These are phyloP conservation scores for Bothriochloa decipiens DNA, from an alignment of 176 grass and related monocot species.

Conservation along the genomic window DNA sequence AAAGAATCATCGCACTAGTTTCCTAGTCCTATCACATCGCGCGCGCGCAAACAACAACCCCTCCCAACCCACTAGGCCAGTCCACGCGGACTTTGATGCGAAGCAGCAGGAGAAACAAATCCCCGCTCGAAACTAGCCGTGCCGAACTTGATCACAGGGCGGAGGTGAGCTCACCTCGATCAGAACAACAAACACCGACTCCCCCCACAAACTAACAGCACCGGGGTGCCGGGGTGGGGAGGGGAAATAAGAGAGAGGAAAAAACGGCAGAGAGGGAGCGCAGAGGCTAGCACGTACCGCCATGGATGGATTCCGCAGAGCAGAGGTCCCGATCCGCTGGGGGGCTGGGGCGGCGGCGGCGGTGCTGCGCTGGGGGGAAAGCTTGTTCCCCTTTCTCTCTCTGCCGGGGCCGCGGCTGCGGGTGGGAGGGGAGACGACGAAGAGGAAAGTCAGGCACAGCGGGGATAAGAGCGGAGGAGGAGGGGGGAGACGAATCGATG, in stretches of 20 bases:
- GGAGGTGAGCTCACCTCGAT: conserved; percentile 10
- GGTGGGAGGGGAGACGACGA: conserved; percentile 1
- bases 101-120: background rate
- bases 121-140: background rate
- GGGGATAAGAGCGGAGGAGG: conserved; percentile 6
- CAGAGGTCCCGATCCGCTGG: conserved; percentile 4
- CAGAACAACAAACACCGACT: background rate
- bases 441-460: conserved; percentile 30
- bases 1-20: background rate
- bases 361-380: background rate
- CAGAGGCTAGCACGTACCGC: conserved; percentile 47
- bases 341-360: background rate
- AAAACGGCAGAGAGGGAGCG: background rate
- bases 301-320: conserved; percentile 47
- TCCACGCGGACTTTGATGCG: too few species aligned
- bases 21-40: background rate
- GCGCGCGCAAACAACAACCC: background rate
- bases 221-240: background rate
- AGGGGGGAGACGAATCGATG: conserved; percentile 34
- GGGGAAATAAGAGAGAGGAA: accelerated
- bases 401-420: background rate
- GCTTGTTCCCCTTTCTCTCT: background rate
- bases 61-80: background rate
- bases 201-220: background rate
- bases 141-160: background rate